These are phyloP conservation scores for Metarhizium album DNA, from an alignment of 2,329 filamentous ascomycete genomes.

Conservation along the genomic window DNA sequence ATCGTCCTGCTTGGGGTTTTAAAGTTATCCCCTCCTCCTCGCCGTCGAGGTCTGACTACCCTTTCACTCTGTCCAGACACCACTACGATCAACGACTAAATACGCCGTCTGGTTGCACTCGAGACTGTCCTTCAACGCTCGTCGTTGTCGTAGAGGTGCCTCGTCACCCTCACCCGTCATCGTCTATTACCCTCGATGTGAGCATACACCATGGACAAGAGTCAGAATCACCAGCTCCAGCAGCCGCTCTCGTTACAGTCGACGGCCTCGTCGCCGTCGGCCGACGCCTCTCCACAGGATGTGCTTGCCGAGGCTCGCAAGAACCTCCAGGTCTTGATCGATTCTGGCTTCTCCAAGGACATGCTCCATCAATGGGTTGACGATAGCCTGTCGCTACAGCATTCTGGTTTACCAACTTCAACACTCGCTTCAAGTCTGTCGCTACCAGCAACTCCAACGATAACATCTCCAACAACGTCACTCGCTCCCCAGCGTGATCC, in stretches of 20 bases:
- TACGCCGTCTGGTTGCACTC: constrained; percentile 3
- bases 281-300: constrained; percentile 29
- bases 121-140: constrained; percentile 5
- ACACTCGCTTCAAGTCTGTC: constrained; percentile 10
- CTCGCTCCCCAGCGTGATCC: constrained; percentile 15
- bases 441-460: background rate
- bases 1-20: constrained; percentile 6
- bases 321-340: constrained; percentile 34
- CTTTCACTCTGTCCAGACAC: constrained; percentile 4
- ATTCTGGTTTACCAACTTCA: constrained; percentile 13
- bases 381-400: constrained; percentile 24
- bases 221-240: constrained; percentile 17
- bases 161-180: constrained; percentile 9
- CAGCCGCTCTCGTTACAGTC: constrained; percentile 14
- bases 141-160: constrained; percentile 8
- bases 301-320: constrained; percentile 34
- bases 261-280: constrained; percentile 11
- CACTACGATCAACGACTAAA: constrained; percentile 5
- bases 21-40: constrained; percentile 8
- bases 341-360: constrained; percentile 33
- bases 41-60: constrained; percentile 3
- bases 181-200: constrained; percentile 16
- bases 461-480: constrained; percentile 7
- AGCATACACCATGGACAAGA: constrained; percentile 22
- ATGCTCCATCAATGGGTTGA: constrained; percentile 31